Base-by-base conservation (phyloP, 2,329 filamentous ascomycete genomes). In the Podosphaera fusca region DNA sequence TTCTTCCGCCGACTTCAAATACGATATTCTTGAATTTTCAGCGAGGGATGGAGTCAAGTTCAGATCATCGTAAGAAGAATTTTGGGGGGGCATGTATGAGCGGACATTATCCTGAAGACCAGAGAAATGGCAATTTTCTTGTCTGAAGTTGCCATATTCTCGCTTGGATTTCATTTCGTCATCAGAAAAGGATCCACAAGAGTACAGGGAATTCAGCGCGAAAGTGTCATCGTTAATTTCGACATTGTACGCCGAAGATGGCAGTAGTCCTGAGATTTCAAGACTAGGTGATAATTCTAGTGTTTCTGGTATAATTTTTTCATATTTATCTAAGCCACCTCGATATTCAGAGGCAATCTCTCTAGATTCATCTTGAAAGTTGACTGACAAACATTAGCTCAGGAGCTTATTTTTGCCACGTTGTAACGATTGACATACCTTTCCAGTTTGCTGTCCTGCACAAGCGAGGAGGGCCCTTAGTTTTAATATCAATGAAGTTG, bases 311-410 rank as follows among this genome's bases (percentile, higher is more conserved):
- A 54, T 7, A 21, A 36, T n/a, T 36, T 30, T 36, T 36, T 54
- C 35, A 69, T 95, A 95, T 60, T 80, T 80, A 61, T 80, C 78
- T 31, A 82, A 71, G 0, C 90, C 90, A 3, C 87, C 88, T 56
- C 79, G 75, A 68, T 96, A 96, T 67, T 95, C 88, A 0, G 85
- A 90, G 5, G 90, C 90, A 68, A 95, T 94, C 52, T 85, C 77
- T 35, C 88, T 78, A 30, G 89, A 95, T 67, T 96, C 88, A 66
- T 95, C 90, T 64, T 84, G 77, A 63, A 96, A 95, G 56, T 79
- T 75, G 12, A 95, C 80, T 77, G 67, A 66, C 46, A 35, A 42
- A 14, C 35, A 38, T 63, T 58, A 63, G 62, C 46, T 55, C 54
- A 30, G 49, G 35, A 34, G 47, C n/a, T 33, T 49, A 30, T 49